phyloP scores from a whole-genome alignment of 768 basidiomycete genomes.

The Austroboletus eburneus region DNA sequence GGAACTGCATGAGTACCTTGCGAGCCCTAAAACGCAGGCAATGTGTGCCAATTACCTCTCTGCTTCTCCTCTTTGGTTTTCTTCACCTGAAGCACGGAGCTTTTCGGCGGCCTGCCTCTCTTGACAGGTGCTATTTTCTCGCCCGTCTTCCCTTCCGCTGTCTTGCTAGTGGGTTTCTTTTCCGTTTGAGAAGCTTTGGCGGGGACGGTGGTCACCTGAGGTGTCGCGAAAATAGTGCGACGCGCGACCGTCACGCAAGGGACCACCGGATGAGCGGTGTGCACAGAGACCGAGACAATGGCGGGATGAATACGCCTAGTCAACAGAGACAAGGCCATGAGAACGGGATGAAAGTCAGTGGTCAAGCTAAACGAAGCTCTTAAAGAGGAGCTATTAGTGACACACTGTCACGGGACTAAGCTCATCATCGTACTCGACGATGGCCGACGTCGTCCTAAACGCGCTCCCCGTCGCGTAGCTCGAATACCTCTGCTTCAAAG shows the following conservation, averaged over 20 bases:
- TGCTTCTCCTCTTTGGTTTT: constrained; percentile 1
- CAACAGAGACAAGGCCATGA: constrained; percentile 14
- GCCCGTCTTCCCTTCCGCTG: constrained; percentile 1
- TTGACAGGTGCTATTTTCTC: constrained; percentile 4
- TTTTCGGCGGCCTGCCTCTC: constrained; percentile 5
- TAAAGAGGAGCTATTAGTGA: constrained; percentile 7
- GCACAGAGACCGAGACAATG: neutral
- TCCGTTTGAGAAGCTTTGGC: neutral
- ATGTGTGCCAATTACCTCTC: constrained; percentile 7
- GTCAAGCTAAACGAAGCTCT: too few relatives aligned
- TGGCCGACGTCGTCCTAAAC: constrained; percentile 3
- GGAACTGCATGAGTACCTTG: constrained; percentile 5
- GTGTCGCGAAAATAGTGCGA: constrained; percentile 26
- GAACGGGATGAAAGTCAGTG: neutral
- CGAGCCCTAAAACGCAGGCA: neutral
- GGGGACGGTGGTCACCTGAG: constrained; percentile 10
- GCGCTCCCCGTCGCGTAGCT: constrained; percentile 61
- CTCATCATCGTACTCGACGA: neutral
- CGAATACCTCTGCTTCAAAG: constrained; percentile 73
- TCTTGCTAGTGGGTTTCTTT: constrained; percentile 3
- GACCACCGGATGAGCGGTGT: neutral
- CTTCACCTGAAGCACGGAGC: neutral
- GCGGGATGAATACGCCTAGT: constrained; percentile 10
- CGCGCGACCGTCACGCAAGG: too few relatives aligned
- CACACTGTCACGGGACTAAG: constrained; percentile 18